These are phyloP conservation scores for Ustilago xerochloae DNA, from an alignment of 1,284 basidiomycete species.

Conservation along the genomic window DNA sequence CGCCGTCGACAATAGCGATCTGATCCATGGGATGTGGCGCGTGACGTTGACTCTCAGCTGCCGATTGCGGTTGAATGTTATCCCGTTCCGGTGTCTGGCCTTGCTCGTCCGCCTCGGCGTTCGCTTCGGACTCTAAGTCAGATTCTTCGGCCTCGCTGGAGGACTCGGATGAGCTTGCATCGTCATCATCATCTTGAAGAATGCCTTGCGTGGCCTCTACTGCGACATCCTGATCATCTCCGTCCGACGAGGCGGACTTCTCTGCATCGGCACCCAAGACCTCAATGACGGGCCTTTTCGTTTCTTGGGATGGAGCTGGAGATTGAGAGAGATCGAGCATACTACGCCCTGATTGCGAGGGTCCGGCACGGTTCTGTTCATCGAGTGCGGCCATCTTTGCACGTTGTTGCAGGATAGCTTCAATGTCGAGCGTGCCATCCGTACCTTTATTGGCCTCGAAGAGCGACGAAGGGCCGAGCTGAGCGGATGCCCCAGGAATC, in stretches of 20 bases:
- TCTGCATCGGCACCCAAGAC: constrained; percentile 3
- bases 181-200: constrained; percentile 5
- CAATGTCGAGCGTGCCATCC: constrained; percentile 43
- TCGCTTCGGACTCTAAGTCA: constrained; percentile 6
- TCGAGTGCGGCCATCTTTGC: constrained; percentile 22
- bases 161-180: neutral
- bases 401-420: constrained; percentile 40
- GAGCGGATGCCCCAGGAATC: constrained; percentile 1
- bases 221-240: neutral
- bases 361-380: neutral
- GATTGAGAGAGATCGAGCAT: constrained; percentile 22
- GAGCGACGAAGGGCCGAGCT: constrained; percentile 39
- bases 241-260: neutral
- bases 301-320: constrained; percentile 1
- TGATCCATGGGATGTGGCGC: constrained; percentile 33
- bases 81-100: neutral
- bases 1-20: constrained; percentile 33
- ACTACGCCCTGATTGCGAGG: constrained; percentile 7
- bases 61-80: neutral
- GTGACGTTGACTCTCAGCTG: neutral
- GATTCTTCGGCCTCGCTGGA: constrained; percentile 8
- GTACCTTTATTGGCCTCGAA: constrained; percentile 31
- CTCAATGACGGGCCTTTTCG: constrained; percentile 33
- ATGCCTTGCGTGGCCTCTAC: neutral
- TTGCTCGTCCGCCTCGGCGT: neutral